Conservation (phyloP, 225 moss, liverwort and hornwort species). For the Straminergon stramineum region DNA sequence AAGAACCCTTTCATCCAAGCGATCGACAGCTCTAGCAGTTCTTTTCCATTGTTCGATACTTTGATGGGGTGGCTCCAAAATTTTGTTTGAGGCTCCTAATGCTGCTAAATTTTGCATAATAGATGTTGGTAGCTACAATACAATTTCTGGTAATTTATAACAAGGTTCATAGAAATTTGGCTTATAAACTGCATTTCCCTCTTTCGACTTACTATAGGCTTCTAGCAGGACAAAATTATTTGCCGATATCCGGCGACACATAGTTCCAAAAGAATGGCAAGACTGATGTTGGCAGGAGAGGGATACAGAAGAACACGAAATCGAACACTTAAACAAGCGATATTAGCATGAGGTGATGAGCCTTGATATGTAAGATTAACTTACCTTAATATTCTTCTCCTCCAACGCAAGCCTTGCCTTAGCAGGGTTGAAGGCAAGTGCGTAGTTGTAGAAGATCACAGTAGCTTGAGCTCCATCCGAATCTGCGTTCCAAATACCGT, state of each 20-base stretch:
- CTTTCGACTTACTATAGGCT: neutral
- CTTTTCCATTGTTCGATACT: neutral
- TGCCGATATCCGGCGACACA: neutral
- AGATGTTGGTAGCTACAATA: neutral
- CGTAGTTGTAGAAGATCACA: conserved; percentile 30
- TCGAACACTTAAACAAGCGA: neutral
- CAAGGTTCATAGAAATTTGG: neutral
- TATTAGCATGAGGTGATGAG: neutral
- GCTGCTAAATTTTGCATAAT: neutral
- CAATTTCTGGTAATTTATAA: neutral
- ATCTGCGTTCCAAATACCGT: conserved; percentile 1
- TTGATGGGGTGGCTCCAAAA: neutral
- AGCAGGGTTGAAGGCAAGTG: conserved; percentile 47
- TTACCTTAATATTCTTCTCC: conserved; percentile 38
- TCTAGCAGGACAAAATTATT: neutral
- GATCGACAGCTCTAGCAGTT: neutral
- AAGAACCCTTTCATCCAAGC: neutral
- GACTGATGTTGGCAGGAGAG: neutral
- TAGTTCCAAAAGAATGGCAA: neutral
- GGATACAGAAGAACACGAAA: neutral
- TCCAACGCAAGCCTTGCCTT: conserved; percentile 40
- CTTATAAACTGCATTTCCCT: neutral
- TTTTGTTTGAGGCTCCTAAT: too few species aligned
- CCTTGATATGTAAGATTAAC: neutral
- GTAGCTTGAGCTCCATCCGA: conserved; percentile 22